Percentiles rank a stretch among this genome's conserved stretches.
Evolutionary conservation across 352 stramenopile genomes (phyloP).

Genomic region (Phytophthora citrophthora): DNA sequence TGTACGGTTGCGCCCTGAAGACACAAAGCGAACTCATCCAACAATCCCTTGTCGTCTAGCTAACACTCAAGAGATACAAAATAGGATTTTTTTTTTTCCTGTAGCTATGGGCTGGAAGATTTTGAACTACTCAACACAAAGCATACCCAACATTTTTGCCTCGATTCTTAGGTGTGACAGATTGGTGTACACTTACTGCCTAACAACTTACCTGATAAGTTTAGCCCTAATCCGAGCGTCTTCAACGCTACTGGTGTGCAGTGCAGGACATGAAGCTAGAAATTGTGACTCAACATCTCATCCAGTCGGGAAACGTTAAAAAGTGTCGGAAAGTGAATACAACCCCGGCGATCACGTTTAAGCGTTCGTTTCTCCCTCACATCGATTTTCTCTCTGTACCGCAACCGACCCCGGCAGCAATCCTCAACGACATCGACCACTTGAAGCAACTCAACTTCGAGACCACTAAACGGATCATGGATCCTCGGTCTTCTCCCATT

Average conservation of each 20-base stretch:
- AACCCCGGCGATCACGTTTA: background rate
- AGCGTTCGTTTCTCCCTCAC: slow-evolving; percentile 22
- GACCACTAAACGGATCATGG: slow-evolving; percentile 14
- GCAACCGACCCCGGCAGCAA: slow-evolving; percentile 9
- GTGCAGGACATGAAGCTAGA: background rate
- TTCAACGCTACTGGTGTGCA: background rate
- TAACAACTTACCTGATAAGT: too few species aligned
- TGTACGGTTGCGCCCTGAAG: slow-evolving; percentile 22
- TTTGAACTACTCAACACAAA: background rate
- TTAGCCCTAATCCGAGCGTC: too few species aligned
- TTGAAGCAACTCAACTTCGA: slow-evolving; percentile 5
- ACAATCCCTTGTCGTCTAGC: slow-evolving; percentile 11
- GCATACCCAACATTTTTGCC: background rate
- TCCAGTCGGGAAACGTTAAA: slow-evolving; percentile 1
- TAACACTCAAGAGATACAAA: background rate
- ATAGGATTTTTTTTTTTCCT: too few species aligned
- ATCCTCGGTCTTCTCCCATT: slow-evolving; percentile 28
- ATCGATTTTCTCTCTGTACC: slow-evolving; percentile 38
- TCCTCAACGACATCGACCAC: background rate
- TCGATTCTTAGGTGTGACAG: background rate
- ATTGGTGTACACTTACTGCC: background rate
- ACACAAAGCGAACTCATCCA: slow-evolving; percentile 24
- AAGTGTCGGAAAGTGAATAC: slow-evolving; percentile 12
- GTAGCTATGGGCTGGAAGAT: too few species aligned
- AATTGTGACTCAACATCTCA: too few species aligned